Base-by-base conservation (phyloP, 768 basidiomycete species). In the Xanthoconium stramineum region DNA sequence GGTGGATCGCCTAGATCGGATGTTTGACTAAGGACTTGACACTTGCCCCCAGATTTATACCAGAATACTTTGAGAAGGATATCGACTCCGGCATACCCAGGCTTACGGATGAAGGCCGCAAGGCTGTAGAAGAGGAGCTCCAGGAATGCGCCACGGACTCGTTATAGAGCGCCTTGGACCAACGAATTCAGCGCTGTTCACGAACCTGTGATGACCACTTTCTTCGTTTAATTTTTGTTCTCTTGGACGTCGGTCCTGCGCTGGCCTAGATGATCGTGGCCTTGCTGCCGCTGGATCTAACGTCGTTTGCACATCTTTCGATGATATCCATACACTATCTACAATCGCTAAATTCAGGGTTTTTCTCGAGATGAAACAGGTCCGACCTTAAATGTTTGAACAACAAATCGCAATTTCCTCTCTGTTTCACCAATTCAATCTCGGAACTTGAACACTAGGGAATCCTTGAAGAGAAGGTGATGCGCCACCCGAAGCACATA, bases 111-210 rank as follows among this genome's bases (percentile, higher is more conserved):
- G 87, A 80, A 42, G 95, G 95, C 6, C 69, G 74, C 53, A 76
- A 79, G 61, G 91, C 89, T 2, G 73, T 97, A 14, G 81, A 91
- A 68, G 86, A 89, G 57, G 91, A 95, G 66, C 64, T 89, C 9
- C 53, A 35, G 20, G 70, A 71, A 45, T 47, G 51, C 13, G 6
- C 37, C 35, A 38, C 45, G 3, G 69, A 61, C 20, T 45, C 57
- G 44, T 44, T 33, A 53, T 62, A 66, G 59, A 62, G 55, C 28
- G 47, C 29, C 12, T 38, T 45, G 33, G 37, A 47, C n/a, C 9
- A 49, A 46, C 15, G 9, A 29, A 24, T 24, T 24, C 24, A 19
- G 37, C 14, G 32, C 32, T 15, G 19, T 42, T 58, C 46, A 58
- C 37, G 61, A 55, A 8, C 45, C 20, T 35, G n/a, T 54, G 2